These are phyloP conservation scores for Zopfia rhizophila DNA, from an alignment of 2,329 filamentous ascomycete genomes.

Conservation along the genomic window DNA sequence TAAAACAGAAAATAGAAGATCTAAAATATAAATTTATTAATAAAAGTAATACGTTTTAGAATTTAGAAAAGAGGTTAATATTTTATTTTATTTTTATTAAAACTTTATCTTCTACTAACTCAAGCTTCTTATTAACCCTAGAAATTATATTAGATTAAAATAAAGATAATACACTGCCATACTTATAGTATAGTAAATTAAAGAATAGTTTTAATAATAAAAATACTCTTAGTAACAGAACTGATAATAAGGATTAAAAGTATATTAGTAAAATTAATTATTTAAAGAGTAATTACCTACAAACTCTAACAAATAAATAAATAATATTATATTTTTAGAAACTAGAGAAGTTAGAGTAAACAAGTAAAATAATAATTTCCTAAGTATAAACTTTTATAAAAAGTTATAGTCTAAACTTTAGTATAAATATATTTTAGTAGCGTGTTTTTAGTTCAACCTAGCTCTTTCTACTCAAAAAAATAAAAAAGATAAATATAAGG, in stretches of 20 bases:
- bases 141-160: conserved; percentile 6
- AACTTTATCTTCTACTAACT: conserved; percentile 16
- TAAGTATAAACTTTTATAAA: conserved; percentile 15
- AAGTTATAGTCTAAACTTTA: conserved; percentile 14
- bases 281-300: conserved; percentile 18
- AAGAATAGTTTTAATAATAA: conserved; percentile 16
- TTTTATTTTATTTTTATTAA: conserved; percentile 12
- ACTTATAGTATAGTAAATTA: conserved; percentile 13
- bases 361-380: conserved; percentile 16
- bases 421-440: conserved; percentile 8
- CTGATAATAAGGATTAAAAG: conserved; percentile 15
- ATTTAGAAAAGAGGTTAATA: conserved; percentile 13
- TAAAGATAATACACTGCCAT: conserved; percentile 18
- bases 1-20: conserved; percentile 12
- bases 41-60: conserved; percentile 19
- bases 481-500: conserved; percentile 3
- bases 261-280: conserved; percentile 19
- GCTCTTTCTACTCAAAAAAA: conserved; percentile 16
- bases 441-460: conserved; percentile 9
- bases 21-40: conserved; percentile 19
- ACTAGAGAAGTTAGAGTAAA: conserved; percentile 16
- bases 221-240: conserved; percentile 4
- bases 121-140: conserved; percentile 1
- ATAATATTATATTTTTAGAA: conserved; percentile 14
- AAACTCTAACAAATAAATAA: conserved; percentile 20